Base-by-base conservation (phyloP, 139 green algal species). In the Micromonas commoda region DNA sequence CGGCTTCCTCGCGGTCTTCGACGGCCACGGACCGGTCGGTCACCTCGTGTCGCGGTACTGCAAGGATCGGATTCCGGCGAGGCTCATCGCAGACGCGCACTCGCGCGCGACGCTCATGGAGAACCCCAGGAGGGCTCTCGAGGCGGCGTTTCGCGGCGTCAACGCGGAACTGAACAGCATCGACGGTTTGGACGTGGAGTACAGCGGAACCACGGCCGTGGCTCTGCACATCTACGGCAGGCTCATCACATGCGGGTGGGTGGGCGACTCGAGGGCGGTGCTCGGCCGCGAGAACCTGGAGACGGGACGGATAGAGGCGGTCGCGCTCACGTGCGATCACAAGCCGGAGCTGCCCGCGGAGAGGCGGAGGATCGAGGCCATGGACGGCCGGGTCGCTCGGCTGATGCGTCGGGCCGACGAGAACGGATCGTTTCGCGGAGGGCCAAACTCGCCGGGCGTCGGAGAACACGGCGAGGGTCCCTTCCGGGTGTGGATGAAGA, bases 261-360 rank as follows among this genome's bases (percentile, higher is more conserved):
- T 54, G 33, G 66, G 66, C 5, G 66, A 73, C 66, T 53, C 28
- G 28, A 23, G 66, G n/a, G 66, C 66, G 28, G 66, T 73, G 19
- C 20, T 39, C 23, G 66, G 66, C 5, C 28, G 26, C 4, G 4
- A 6, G 29, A 28, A 16, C 0, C 9, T 20, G 9, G 63, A 70
- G 6, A 16, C 9, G 45, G 63, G 16, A 35, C 13, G 6, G 13
- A 6, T 31, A 5, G 23, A 39, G 34, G 33, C 33, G 33, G 21
- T 53, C 16, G 16, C 66, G 66, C 66, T 73, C 19, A 60, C 66
- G 28, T n/a, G 6, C 13, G 66, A 73, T 31, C 66, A 73, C 66
- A 73, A 73, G 24, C 66, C 66, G 5, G 29, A 39, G 0, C 5
- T 32, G 9, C 6, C 33, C 16, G 13, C 6, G 23, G 66, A 73